Conservation (phyloP, 305 asterid genomes). For the Ajuga reptans region DNA sequence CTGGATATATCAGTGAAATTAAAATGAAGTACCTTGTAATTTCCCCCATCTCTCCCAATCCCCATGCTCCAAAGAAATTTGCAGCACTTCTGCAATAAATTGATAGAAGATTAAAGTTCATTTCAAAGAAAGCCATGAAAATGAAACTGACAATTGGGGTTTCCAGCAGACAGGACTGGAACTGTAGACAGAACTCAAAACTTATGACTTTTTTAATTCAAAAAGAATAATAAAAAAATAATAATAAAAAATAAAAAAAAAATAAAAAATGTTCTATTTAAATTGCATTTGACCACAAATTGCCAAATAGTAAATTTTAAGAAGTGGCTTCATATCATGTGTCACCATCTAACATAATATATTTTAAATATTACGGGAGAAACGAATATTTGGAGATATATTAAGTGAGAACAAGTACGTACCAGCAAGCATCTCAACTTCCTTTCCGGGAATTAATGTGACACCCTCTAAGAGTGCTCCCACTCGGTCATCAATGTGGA, state of each 20-base stretch:
- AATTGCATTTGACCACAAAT: slow-evolving; percentile 2
- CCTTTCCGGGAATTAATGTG: slow-evolving; percentile 64
- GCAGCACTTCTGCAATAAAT: slow-evolving; percentile 67
- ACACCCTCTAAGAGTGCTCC: slow-evolving; percentile 61
- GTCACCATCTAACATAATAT: slow-evolving; percentile 14
- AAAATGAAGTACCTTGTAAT: slow-evolving; percentile 50
- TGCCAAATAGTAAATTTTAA: slow-evolving; percentile 5
- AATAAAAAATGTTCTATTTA: background rate
- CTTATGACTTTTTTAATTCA: background rate
- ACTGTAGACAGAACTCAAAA: background rate
- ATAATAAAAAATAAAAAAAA: background rate
- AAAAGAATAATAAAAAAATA: background rate
- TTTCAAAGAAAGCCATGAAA: background rate
- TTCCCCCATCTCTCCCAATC: slow-evolving; percentile 59
- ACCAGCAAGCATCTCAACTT: slow-evolving; percentile 79
- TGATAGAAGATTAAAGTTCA: slow-evolving; percentile 17
- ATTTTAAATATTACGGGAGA: slow-evolving; percentile 3
- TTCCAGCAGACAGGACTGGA: slow-evolving; percentile 12
- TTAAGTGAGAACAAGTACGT: slow-evolving; percentile 21
- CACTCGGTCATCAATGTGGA: slow-evolving; percentile 68
- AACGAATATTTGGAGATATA: background rate
- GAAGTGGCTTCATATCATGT: slow-evolving; percentile 11
- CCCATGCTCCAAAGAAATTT: slow-evolving; percentile 43
- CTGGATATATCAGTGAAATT: slow-evolving; percentile 1
- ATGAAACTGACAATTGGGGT: background rate